phyloP scores from a whole-genome alignment of 1,284 basidiomycete species.

The Puccinia coronata region DNA sequence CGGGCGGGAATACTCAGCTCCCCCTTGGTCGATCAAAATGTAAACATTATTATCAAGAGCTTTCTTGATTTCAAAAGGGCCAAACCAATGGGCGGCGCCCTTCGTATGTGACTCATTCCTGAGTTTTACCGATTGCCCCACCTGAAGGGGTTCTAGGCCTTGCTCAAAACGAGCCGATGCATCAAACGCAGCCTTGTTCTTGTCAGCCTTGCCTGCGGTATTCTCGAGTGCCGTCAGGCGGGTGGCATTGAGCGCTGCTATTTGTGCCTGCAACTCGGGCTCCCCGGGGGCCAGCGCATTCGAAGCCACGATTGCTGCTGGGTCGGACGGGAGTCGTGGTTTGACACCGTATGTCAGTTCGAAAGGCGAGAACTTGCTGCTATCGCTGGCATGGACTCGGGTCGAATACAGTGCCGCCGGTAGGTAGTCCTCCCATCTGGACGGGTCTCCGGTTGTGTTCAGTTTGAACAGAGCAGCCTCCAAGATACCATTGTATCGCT shows the following conservation, averaged over 20 bases:
- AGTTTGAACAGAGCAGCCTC: not conserved
- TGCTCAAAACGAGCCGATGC: too few species aligned
- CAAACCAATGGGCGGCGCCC: too few species aligned
- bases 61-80: too few species aligned
- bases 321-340: not conserved
- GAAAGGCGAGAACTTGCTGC: not conserved
- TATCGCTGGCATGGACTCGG: not conserved
- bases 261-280: too few species aligned
- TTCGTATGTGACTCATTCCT: too few species aligned
- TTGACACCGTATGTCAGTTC: conserved; percentile 2
- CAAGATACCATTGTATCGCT: not conserved
- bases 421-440: not conserved
- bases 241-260: too few species aligned
- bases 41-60: too few species aligned
- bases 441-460: not conserved
- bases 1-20: not conserved
- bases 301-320: not conserved
- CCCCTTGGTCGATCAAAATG: not conserved
- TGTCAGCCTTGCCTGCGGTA: too few species aligned
- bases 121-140: too few species aligned
- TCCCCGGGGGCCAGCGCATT: not conserved
- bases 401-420: not conserved
- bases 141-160: too few species aligned
- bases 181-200: too few species aligned
- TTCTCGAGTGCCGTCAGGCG: too few species aligned